Evolutionary conservation across 192 early-diverging fungal genomes (phyloP), one percentile per base, ranked within the genome.

Genomic region (Linnemannia exigua): DNA sequence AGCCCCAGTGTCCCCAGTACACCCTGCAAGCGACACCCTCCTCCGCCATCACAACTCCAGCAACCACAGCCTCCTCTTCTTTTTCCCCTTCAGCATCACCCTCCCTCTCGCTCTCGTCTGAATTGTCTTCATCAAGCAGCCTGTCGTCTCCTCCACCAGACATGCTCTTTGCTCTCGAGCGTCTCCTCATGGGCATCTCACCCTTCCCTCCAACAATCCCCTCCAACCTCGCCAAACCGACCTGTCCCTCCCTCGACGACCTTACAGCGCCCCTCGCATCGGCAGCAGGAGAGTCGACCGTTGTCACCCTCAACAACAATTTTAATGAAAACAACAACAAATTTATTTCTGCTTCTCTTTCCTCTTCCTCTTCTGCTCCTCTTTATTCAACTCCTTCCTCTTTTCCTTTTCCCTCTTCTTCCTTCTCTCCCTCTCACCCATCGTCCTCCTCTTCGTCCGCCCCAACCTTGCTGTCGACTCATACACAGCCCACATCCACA

Each of bases 191-290:
- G 82, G 82, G 69, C 46, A 85, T 85, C 48, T 79, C 82, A 17
- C 82, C 82, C 46, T 85, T 85, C 73, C 82, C 82, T 44, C 82
- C 82, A 1, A 61, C 82, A n/a, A 79, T 85, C 35, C 82, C 82
- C 5, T 46, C 74, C 31, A 72, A 38, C 37, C 79, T 85, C 50
- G 82, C 82, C 12, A 75, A 79, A 41, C 82, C 82, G 5, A 85
- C 82, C 12, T 85, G 82, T 37, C 82, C 82, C 33, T 36, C 77
- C 17, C 52, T 85, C 25, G 51, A 76, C 7, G 81, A 83, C 58
- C 70, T 76, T 5, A 48, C n/a, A 41, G 70, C 74, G 72, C n/a
- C 69, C 25, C 74, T 63, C 3, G 1, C 48, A 46, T 17, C 15
- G 17, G 15, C 28, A 63, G 58, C 48, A 50, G 15, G 8, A 63